phyloP scores from a whole-genome alignment of 2,329 filamentous ascomycete species.

The Hypoxylon sp. region DNA sequence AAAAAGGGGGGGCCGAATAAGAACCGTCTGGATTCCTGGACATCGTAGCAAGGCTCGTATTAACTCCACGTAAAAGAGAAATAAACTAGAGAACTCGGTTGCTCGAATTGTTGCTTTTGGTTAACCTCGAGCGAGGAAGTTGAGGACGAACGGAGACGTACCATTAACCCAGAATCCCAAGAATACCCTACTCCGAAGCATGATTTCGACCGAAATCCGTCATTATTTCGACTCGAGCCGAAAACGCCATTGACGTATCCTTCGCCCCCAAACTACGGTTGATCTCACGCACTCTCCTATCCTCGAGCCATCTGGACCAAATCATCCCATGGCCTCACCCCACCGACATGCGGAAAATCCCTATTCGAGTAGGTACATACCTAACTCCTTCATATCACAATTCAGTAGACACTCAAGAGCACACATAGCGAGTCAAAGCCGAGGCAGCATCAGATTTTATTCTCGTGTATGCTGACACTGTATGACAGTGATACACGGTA shows the following conservation, averaged over 20 bases:
- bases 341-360: neutral
- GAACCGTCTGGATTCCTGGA: slow-evolving; percentile 18
- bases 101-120: neutral
- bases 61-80: slow-evolving; percentile 1
- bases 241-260: slow-evolving; percentile 26
- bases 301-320: slow-evolving; percentile 13
- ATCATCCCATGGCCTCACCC: slow-evolving; percentile 6
- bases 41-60: slow-evolving; percentile 15
- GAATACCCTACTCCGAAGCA: neutral
- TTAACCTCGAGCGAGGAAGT: neutral
- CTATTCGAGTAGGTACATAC: neutral
- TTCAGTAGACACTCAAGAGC: too few relatives aligned
- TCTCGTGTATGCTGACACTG: slow-evolving; percentile 28
- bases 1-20: slow-evolving; percentile 11
- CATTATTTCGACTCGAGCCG: slow-evolving; percentile 10
- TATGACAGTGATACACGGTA: slow-evolving; percentile 29
- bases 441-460: neutral
- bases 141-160: neutral
- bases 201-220: slow-evolving; percentile 16
- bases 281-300: slow-evolving; percentile 6
- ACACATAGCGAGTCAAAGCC: neutral
- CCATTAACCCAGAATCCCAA: neutral
- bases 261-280: slow-evolving; percentile 1
- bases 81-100: neutral
- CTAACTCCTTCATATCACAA: neutral